Evolutionary conservation across 495 filamentous ascomycete genomes (phyloP).

Genomic region (Penicillium psychrofluorescens): DNA sequence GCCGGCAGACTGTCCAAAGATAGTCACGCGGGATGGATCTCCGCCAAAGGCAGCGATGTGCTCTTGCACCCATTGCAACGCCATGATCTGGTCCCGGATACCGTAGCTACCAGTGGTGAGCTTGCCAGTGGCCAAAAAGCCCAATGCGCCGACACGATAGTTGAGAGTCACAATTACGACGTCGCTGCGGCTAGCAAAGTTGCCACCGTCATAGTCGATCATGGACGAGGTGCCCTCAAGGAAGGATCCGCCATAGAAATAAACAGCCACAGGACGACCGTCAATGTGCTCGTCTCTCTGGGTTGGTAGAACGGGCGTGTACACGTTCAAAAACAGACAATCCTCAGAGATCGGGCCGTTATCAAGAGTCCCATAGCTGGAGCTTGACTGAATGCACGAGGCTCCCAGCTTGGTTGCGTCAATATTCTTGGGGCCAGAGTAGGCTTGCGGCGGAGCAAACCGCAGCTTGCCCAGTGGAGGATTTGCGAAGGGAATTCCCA

Average conservation of each 20-base stretch:
- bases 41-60: constrained; percentile 46
- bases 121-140: constrained; percentile 26
- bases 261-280: constrained; percentile 33
- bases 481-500: constrained; percentile 44
- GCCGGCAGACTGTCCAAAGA: constrained; percentile 50
- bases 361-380: constrained; percentile 3
- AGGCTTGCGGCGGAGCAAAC: constrained; percentile 36
- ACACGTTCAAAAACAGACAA: constrained; percentile 37
- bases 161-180: constrained; percentile 44
- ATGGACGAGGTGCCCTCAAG: constrained; percentile 29
- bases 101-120: constrained; percentile 31
- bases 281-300: constrained; percentile 1
- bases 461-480: constrained; percentile 27
- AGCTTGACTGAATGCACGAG: constrained; percentile 34
- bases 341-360: constrained; percentile 30
- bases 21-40: constrained; percentile 39
- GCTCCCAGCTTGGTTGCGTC: constrained; percentile 34
- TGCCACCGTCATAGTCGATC: constrained; percentile 34
- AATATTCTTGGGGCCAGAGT: constrained; percentile 29
- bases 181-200: constrained; percentile 38
- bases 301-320: constrained; percentile 17
- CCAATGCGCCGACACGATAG: constrained; percentile 36
- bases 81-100: constrained; percentile 31
- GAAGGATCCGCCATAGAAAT: constrained; percentile 42
- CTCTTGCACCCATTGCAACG: constrained; percentile 43